Conservation (phyloP, 192 early-diverging fungal species). For the Backusella circina region DNA sequence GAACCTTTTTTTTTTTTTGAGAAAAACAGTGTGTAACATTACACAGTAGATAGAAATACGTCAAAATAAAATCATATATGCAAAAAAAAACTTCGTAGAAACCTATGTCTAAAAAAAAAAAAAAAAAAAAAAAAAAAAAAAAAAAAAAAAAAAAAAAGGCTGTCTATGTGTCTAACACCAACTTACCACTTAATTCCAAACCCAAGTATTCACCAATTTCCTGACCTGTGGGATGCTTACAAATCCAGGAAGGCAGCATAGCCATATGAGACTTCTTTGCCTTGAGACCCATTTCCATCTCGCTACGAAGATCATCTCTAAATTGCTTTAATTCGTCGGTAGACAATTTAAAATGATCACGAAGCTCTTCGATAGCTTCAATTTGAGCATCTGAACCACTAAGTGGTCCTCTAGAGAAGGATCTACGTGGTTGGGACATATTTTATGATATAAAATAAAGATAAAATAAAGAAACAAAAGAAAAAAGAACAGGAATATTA, state of each 20-base stretch:
- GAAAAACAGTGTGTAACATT: neutral
- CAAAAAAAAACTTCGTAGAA: too few species aligned
- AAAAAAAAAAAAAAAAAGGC: too few species aligned
- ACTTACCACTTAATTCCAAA: conserved; percentile 77
- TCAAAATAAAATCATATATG: neutral
- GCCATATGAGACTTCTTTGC: conserved; percentile 15
- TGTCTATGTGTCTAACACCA: too few species aligned
- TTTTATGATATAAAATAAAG: neutral
- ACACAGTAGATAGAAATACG: neutral
- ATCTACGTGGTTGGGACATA: neutral
- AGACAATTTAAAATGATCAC: conserved; percentile 45
- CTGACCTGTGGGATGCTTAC: conserved; percentile 60
- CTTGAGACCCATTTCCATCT: conserved; percentile 59
- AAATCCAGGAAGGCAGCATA: conserved; percentile 81
- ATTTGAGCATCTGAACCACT: neutral
- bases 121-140: too few species aligned
- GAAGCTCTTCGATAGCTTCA: neutral
- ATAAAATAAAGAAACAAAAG: neutral
- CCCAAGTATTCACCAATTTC: conserved; percentile 81
- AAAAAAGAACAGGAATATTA: neutral
- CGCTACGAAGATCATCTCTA: conserved; percentile 47
- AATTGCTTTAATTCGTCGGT: conserved; percentile 52
- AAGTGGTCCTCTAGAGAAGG: neutral
- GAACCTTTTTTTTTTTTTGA: conserved; percentile 16
- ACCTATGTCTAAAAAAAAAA: too few species aligned